These are phyloP conservation scores for Suillus discolor DNA, from an alignment of 768 basidiomycete species.

Conservation along the genomic window DNA sequence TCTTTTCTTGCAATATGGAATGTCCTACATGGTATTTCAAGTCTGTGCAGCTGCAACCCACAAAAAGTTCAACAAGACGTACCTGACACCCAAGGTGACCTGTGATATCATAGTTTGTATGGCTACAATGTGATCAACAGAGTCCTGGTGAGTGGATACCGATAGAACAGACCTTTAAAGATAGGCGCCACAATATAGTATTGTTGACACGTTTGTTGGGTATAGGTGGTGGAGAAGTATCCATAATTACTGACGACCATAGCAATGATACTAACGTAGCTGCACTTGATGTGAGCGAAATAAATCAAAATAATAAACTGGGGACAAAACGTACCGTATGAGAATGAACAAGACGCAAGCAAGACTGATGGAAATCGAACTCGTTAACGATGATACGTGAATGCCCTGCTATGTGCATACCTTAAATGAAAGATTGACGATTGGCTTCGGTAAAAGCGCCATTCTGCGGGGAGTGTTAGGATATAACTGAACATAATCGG, in stretches of 20 bases:
- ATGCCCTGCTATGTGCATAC: conserved; percentile 13
- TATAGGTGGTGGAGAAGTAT: conserved; percentile 57
- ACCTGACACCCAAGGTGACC: conserved; percentile 64
- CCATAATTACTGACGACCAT: conserved; percentile 58
- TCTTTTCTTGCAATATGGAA: neutral
- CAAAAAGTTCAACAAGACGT: conserved; percentile 37
- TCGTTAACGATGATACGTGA: neutral
- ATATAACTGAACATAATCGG: conserved; percentile 25
- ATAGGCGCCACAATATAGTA: conserved; percentile 56
- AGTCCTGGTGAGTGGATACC: neutral
- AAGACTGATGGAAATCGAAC: conserved; percentile 18
- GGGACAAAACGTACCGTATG: conserved; percentile 25
- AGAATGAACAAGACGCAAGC: conserved; percentile 31
- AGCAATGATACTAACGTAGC: conserved; percentile 45
- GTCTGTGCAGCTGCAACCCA: neutral
- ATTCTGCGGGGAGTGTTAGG: conserved; percentile 35
- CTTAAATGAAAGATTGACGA: conserved; percentile 28
- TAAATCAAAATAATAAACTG: neutral
- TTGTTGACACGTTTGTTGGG: conserved; percentile 42
- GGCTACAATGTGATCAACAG: neutral
- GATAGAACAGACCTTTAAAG: conserved; percentile 54
- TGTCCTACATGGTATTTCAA: neutral
- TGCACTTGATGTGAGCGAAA: conserved; percentile 9
- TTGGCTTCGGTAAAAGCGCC: conserved; percentile 37
- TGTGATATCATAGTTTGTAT: conserved; percentile 68